These are phyloP conservation scores for Xylariaceae sp. DNA, from an alignment of 2,329 filamentous ascomycete species.

Conservation along the genomic window DNA sequence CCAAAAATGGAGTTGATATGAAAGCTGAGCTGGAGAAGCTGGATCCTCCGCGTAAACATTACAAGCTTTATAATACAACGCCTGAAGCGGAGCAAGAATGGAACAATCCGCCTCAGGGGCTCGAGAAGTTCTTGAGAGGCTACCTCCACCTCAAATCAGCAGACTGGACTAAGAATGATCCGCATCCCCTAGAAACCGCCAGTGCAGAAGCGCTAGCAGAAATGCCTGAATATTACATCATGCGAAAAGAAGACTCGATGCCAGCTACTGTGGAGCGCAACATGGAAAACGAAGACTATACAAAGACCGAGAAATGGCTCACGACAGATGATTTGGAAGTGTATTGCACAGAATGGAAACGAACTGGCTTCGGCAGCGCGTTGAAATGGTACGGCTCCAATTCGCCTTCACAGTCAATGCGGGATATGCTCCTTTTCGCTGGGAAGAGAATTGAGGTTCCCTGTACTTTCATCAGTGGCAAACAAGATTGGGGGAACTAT, in stretches of 20 bases:
- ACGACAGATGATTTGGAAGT: constrained; percentile 53
- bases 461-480: constrained; percentile 57
- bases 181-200: constrained; percentile 52
- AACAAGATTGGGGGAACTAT: constrained; percentile 63
- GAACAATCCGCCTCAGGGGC: constrained; percentile 29
- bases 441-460: constrained; percentile 60
- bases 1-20: constrained; percentile 38
- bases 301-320: constrained; percentile 49
- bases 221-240: constrained; percentile 67
- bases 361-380: constrained; percentile 62
- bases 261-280: constrained; percentile 51
- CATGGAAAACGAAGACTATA: constrained; percentile 50
- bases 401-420: constrained; percentile 44
- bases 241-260: constrained; percentile 56
- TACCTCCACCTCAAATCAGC: constrained; percentile 68
- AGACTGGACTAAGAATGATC: constrained; percentile 52
- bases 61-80: constrained; percentile 63
- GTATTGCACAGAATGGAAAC: constrained; percentile 57
- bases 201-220: constrained; percentile 52
- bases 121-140: constrained; percentile 59
- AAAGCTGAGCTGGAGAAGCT: constrained; percentile 52
- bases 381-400: constrained; percentile 65
- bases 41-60: constrained; percentile 60
- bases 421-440: constrained; percentile 55
- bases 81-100: constrained; percentile 46